These are phyloP conservation scores for Gentiana straminea DNA, from an alignment of 257 asterid genomes.

Conservation along the genomic window DNA sequence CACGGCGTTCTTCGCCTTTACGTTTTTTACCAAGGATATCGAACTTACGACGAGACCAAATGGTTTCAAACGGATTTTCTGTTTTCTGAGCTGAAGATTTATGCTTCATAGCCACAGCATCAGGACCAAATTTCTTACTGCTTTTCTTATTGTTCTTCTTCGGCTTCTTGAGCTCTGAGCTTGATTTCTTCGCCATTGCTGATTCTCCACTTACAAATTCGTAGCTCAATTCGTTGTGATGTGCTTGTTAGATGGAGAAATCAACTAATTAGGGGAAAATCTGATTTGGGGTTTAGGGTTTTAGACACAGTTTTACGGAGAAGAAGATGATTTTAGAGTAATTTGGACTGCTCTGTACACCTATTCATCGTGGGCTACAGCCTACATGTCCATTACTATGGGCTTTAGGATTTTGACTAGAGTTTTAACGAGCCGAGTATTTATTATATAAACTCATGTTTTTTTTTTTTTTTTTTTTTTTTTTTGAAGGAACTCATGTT, in stretches of 20 bases:
- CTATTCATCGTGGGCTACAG: background rate
- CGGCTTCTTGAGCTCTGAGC: slow-evolving; percentile 25
- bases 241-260: background rate
- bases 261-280: background rate
- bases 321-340: background rate
- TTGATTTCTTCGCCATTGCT: slow-evolving; percentile 51
- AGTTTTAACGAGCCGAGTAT: too few relatives aligned
- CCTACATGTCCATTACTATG: too few relatives aligned
- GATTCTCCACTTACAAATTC: too few relatives aligned
- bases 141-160: slow-evolving; percentile 49
- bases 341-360: background rate
- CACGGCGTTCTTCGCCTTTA: slow-evolving; percentile 77
- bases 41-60: slow-evolving; percentile 83
- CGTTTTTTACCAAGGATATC: slow-evolving; percentile 74
- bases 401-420: too few relatives aligned
- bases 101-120: slow-evolving; percentile 48
- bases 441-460: too few relatives aligned
- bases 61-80: slow-evolving; percentile 71
- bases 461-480: too few relatives aligned
- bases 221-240: too few relatives aligned
- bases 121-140: slow-evolving; percentile 41
- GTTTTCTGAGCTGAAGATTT: slow-evolving; percentile 21
- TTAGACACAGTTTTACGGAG: background rate
- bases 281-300: slow-evolving; percentile 14
- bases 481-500: too few relatives aligned